Base-by-base conservation (phyloP, 192 early-diverging fungal species). In the Thamnidium elegans region DNA sequence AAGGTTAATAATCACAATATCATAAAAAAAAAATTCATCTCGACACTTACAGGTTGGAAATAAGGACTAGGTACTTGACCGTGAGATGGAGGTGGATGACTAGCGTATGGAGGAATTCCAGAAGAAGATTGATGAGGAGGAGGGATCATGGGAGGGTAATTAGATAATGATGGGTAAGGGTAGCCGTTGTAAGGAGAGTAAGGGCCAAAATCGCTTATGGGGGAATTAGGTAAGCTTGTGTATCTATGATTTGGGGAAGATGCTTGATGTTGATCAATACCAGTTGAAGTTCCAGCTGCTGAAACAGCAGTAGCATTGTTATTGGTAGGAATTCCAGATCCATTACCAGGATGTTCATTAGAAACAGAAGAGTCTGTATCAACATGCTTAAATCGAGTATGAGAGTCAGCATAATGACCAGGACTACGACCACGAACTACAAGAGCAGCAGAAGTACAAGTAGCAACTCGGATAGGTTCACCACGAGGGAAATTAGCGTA, bases 381-480 rank as follows among this genome's bases (percentile, higher is more conserved):
- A 2, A 73, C 70, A 31, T n/a, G 47, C 34, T 42, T 62, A 58
- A 64, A 68, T 10, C 62, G 31, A 11, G 66, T 58, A 36, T 55
- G 44, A 4, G 44, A 55, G 55, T 92, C 87, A 36, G 82, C 79
- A 56, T 96, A 96, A 56, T 96, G 94, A 5, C 92, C 93, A 7
- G 94, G 94, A 32, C 90, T 90, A 10, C 94, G 83, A 9, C 94
- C 94, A 44, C 94, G 85, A 4, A 97, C 94, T 1, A 95, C 92
- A 20, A 97, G 77, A 7, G 85, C 79, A 45, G 86, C 87, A 3
- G 89, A 94, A 30, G 81, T 77, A 34, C 78, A 80, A 7, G 77
- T 73, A 8, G 90, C 92, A 7, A 93, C 79, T 26, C 72, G 71
- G n/a, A 81, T 48, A 7, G 71, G 67, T 19, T 59, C 60, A 21